Evolutionary conservation across 2,329 filamentous ascomycete genomes (phyloP).

Genomic region (Fragosphaeria purpurea): DNA sequence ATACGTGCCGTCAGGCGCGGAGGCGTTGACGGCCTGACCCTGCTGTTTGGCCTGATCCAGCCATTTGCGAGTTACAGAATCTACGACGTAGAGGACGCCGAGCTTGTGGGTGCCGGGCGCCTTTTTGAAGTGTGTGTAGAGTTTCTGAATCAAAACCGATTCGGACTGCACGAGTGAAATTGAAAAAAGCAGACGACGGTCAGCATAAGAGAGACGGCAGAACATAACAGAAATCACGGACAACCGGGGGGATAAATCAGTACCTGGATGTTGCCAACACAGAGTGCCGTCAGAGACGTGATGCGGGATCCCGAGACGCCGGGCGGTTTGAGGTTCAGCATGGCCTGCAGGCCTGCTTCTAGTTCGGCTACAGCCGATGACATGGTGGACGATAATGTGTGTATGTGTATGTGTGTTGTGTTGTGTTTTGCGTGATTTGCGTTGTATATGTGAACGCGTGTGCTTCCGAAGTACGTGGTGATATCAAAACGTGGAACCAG

Average conservation of each 20-base stretch:
- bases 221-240: neutral
- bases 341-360: constrained; percentile 80
- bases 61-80: constrained; percentile 98
- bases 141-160: constrained; percentile 87
- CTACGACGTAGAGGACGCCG: constrained; percentile 98
- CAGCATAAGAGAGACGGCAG: constrained; percentile 13
- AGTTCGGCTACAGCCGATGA: constrained; percentile 82
- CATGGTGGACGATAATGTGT: constrained; percentile 37
- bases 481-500: too few species aligned
- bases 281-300: constrained; percentile 73
- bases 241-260: constrained; percentile 14
- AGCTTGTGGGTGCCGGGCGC: constrained; percentile 91
- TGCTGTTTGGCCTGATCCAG: constrained; percentile 85
- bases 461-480: too few species aligned
- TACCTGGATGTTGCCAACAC: constrained; percentile 87
- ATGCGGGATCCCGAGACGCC: constrained; percentile 93
- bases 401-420: neutral
- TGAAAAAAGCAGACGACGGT: neutral
- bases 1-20: constrained; percentile 83
- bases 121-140: constrained; percentile 96
- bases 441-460: neutral
- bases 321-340: constrained; percentile 83
- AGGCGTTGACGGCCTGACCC: constrained; percentile 70
- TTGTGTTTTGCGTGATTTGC: neutral
- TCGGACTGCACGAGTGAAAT: constrained; percentile 55